phyloP scores from a whole-genome alignment of 2,329 filamentous ascomycete genomes.

The Diaporthe amygdali region DNA sequence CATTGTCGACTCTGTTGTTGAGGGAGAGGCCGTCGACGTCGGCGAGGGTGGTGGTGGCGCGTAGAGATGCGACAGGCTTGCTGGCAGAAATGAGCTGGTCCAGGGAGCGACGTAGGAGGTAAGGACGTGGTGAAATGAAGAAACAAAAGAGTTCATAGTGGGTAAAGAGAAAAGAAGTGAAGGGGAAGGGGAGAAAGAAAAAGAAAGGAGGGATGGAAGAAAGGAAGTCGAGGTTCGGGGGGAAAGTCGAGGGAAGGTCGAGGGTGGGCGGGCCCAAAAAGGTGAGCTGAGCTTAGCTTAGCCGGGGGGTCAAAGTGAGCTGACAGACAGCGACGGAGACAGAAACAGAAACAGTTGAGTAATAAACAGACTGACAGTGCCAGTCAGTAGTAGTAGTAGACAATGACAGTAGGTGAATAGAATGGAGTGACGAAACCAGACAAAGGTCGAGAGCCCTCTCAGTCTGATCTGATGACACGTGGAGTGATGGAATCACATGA shows the following conservation, averaged over 20 bases:
- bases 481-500: constrained; percentile 13
- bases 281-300: neutral
- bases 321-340: too few species aligned
- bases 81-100: neutral
- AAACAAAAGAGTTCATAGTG: constrained; percentile 12
- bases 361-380: too few species aligned
- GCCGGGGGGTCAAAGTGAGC: constrained; percentile 7
- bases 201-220: neutral
- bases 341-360: too few species aligned
- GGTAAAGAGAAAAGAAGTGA: neutral
- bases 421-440: neutral
- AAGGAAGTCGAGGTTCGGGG: neutral
- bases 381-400: neutral
- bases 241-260: neutral
- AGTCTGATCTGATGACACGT: constrained; percentile 2
- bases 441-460: neutral
- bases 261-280: neutral
- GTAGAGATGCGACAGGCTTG: constrained; percentile 10
- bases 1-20: constrained; percentile 10
- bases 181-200: neutral
- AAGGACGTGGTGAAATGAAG: constrained; percentile 9
- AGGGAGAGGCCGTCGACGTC: neutral
- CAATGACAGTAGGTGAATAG: neutral
- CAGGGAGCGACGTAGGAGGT: constrained; percentile 5
- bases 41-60: neutral